phyloP scores from a whole-genome alignment of 768 basidiomycete species.

The Tephrocybe sp. region DNA sequence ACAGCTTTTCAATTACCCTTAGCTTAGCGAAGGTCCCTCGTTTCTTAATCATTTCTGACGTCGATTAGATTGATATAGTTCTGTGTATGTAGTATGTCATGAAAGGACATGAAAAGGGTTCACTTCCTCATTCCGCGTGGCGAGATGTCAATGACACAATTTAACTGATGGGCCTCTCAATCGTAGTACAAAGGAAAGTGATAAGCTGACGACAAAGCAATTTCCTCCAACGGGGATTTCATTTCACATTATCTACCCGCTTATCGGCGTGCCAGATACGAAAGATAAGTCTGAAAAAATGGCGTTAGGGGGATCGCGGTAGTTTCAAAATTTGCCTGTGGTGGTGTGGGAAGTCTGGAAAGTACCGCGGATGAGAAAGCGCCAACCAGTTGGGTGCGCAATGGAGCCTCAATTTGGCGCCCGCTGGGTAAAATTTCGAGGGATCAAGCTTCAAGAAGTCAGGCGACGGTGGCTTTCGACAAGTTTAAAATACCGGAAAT shows the following conservation, averaged over 20 bases:
- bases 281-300: background rate
- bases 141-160: background rate
- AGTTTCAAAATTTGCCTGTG: no score
- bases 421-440: no score
- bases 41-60: constrained; percentile 5
- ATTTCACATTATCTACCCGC: constrained; percentile 2
- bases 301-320: no score
- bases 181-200: background rate
- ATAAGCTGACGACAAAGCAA: constrained; percentile 1
- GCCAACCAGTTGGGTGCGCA: no score
- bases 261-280: constrained; percentile 1
- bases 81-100: no score
- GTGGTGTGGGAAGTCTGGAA: no score
- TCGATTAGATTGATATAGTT: constrained; percentile 2
- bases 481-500: no score
- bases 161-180: background rate
- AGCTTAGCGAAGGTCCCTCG: constrained; percentile 3
- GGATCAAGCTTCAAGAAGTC: no score
- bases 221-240: background rate
- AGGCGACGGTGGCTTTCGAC: no score
- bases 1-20: constrained; percentile 7
- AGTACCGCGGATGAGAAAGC: no score
- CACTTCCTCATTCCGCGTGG: background rate
- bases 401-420: no score
- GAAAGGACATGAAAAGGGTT: background rate